Evolutionary conservation across 169 alveolate genomes (phyloP), one percentile per base, ranked within the genome.

Genomic region (Eimeria tenella): DNA sequence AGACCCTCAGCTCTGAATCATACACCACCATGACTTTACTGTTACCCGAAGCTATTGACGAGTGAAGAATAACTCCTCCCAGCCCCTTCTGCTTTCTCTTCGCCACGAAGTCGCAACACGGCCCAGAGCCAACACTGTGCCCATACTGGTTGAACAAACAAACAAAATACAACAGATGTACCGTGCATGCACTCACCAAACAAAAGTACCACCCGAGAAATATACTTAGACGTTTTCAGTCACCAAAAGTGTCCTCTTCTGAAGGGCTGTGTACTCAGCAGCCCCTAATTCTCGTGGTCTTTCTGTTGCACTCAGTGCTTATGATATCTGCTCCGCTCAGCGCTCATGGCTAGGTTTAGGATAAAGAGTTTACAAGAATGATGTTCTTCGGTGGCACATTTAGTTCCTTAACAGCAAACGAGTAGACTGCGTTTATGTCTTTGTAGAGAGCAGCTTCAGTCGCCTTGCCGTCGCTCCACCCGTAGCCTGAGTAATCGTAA

Each of bases 401-500:
- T 21, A 96, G 95, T 60, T 84, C 87, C 17, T 95, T 53, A n/a
- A 87, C 90, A 56, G 97, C 94, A 73, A 93, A 97, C 15, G 75
- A 53, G 94, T 97, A 98, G 9, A 97, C 98, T 21, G 95, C 89
- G 73, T 93, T 94, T 13, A 98, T 96, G 88, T 97, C 97, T 13
- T 77, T 87, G 94, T 97, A 96, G 31, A 96, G 60, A 55, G 96
- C 91, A 31, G 56, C 86, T 86, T 97, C 99, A 5, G 98, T 93
- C 11, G 98, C 96, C 13, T 77, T 56, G 7, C 98, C 98, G 60
- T 94, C 95, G 65, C 98, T 95, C 75, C 93, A 81, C 49, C 99
- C 99, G 95, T 98, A 98, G n/a, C 99, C 99, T 63, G 98, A 94
- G 96, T 98, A 98, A 71, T 98, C 99, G 92, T 97, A 98, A 70